Base-by-base conservation (phyloP, 257 asterid species). In the Gentiana straminea region DNA sequence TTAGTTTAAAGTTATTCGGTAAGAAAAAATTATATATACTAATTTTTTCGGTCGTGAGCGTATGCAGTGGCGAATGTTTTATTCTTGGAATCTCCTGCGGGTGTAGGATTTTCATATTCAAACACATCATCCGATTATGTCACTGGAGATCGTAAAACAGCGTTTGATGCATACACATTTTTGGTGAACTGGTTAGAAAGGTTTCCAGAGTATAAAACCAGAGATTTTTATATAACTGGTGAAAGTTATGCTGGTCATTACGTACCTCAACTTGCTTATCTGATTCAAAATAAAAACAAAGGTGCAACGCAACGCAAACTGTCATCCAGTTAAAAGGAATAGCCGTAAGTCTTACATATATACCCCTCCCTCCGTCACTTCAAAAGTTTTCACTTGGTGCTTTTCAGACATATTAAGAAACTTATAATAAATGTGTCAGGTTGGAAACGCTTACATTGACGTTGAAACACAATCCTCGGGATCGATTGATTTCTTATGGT, bases 171-270 rank as follows among this genome's bases (percentile, higher is more conserved):
- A 3, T 81, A 79, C 61, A 72, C 76, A 0, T 86, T 86, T 60
- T 32, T 83, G 24, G 69, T 81, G 1, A 83, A 79, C 64, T 86
- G 95, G 95, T 34, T 86, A 1, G 90, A 83, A 46, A 79, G 93
- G 45, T 86, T 79, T 57, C 86, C 90, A 0, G 86, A 83, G 46
- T 86, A 81, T 65, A 83, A 83, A 70, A 72, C 68, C 34, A 48
- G 87, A 10, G 87, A 81, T 4, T 79, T 86, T 49, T 83, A 51
- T 57, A 57, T 85, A 34, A 62, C 84, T 0, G 89, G 94, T 50
- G 94, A 85, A 67, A 82, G 86, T 61, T 86, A 82, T 55, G 89
- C 86, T 0, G 92, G 89, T n/a, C 95, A 86, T 63, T 86, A 82
- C 8, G 81, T 76, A 4, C 95, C 95, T 38, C 95, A 86, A 50